Conservation (phyloP, 352 stramenopile species). For the Peronospora belbahrii region DNA sequence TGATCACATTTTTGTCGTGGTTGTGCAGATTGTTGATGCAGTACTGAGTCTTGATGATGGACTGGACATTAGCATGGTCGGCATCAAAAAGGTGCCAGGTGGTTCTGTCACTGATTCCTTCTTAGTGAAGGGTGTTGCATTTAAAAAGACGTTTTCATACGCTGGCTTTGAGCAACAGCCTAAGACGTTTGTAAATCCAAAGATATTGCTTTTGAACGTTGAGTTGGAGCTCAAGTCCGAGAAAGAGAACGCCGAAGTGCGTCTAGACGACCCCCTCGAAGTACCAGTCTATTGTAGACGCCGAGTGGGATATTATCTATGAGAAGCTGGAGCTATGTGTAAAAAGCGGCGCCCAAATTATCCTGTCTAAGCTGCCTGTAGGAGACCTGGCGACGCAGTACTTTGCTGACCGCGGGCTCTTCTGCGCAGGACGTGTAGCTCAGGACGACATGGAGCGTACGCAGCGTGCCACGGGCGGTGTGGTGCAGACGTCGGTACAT, state of each 20-base stretch:
- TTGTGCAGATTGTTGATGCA: constrained; percentile 88
- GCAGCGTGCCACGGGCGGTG: constrained; percentile 91
- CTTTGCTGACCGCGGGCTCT: constrained; percentile 97
- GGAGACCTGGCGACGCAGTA: constrained; percentile 98
- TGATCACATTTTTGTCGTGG: not conserved
- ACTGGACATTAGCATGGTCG: constrained; percentile 88
- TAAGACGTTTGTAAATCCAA: constrained; percentile 95
- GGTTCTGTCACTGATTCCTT: constrained; percentile 97
- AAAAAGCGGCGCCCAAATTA: constrained; percentile 93
- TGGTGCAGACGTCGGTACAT: constrained; percentile 90
- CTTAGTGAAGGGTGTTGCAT: constrained; percentile 96
- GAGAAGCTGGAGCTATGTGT: constrained; percentile 93
- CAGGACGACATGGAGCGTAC: constrained; percentile 97
- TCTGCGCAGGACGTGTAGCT: constrained; percentile 95
- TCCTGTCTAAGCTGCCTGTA: constrained; percentile 94
- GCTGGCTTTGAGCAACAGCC: constrained; percentile 99
- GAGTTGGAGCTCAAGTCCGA: constrained; percentile 99
- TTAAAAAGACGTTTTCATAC: constrained; percentile 99
- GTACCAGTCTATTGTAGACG: constrained; percentile 99
- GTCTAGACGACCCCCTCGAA: constrained; percentile 95
- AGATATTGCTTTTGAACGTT: constrained; percentile 97
- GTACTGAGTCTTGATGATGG: constrained; percentile 89
- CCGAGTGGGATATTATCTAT: constrained; percentile 99
- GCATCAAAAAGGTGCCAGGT: constrained; percentile 97
- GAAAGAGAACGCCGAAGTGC: constrained; percentile 98